Evolutionary conservation across 495 filamentous ascomycete species (phyloP), one percentile per base, ranked within the genome.

Genomic region (Neurospora sp.): DNA sequence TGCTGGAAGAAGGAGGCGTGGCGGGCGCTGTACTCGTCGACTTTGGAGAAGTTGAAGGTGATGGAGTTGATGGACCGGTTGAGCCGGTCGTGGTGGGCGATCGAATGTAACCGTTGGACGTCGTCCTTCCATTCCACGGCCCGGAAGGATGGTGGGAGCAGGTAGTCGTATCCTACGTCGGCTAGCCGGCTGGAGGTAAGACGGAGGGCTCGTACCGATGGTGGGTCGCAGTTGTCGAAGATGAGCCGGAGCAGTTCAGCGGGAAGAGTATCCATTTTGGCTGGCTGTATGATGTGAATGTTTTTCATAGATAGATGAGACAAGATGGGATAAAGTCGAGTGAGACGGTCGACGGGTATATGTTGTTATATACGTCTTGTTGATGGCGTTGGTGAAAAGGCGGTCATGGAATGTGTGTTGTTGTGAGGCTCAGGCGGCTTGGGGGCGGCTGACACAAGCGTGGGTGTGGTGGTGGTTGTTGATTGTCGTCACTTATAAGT

Each of bases 231-330:
- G 73, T 80, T 79, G 53, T 81, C 76, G 72, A 81, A 86, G 75
- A 86, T 80, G 77, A 85, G 82, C 73, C 81, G 79, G 45, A 86
- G 71, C 65, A 86, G 81, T 81, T 86, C 84, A 70, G 85, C 83
- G 12, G 84, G 84, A 59, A 85, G 79, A 70, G 61, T 71, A 65
- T 82, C 79, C 80, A 82, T 82, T 39, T 65, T 27, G 42, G 27
- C 18, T 45, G 40, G 41, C 16, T 68, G 20, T 61, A 31, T 68
- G 70, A 42, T 40, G 71, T 39, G 39, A 45, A n/a, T 68, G 61
- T 35, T 65, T 35, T 6, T 16, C 53, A 2, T 35, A 18, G 27
- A 61, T 3, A 35, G 53, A 65, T 61, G 53, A 61, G 22, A 61
- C 47, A 31, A 61, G 47, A 61, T 61, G 53, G 27, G 7, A 31